phyloP scores from a whole-genome alignment of 1,139 yeast genomes.

The Blastobotrys ciferrii region DNA sequence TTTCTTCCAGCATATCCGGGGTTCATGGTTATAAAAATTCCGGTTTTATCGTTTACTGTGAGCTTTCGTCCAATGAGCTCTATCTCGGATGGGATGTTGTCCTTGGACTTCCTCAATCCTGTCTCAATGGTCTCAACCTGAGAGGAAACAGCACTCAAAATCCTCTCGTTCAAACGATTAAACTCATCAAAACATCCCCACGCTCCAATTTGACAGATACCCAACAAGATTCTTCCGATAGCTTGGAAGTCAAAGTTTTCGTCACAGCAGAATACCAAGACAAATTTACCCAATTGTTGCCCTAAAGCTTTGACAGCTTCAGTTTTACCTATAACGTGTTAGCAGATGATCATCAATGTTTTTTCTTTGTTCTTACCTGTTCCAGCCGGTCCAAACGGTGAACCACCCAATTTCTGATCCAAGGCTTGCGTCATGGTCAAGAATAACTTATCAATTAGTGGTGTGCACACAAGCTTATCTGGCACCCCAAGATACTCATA shows the following conservation, averaged over 20 bases:
- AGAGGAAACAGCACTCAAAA: constrained; percentile 82
- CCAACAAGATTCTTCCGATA: constrained; percentile 73
- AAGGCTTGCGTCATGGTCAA: constrained; percentile 74
- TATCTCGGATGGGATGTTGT: constrained; percentile 30
- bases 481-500: constrained; percentile 81
- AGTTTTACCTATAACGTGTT: constrained; percentile 50
- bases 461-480: constrained; percentile 74
- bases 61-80: constrained; percentile 51
- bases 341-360: background rate
- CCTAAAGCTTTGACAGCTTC: constrained; percentile 88
- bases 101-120: constrained; percentile 21
- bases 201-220: constrained; percentile 82
- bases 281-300: constrained; percentile 74
- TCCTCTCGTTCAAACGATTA: constrained; percentile 69
- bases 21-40: constrained; percentile 87
- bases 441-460: constrained; percentile 64
- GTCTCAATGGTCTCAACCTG: constrained; percentile 72
- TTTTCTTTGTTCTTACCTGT: constrained; percentile 55
- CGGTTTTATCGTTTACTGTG: constrained; percentile 48
- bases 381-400: constrained; percentile 96
- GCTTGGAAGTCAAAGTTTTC: constrained; percentile 82
- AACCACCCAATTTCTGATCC: constrained; percentile 76
- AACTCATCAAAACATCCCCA: constrained; percentile 99
- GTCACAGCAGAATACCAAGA: constrained; percentile 86
- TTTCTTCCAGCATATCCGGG: constrained; percentile 87